These are phyloP conservation scores for Lodderomyces jiufengensis DNA, from an alignment of 1,139 yeast genomes.

Conservation along the genomic window DNA sequence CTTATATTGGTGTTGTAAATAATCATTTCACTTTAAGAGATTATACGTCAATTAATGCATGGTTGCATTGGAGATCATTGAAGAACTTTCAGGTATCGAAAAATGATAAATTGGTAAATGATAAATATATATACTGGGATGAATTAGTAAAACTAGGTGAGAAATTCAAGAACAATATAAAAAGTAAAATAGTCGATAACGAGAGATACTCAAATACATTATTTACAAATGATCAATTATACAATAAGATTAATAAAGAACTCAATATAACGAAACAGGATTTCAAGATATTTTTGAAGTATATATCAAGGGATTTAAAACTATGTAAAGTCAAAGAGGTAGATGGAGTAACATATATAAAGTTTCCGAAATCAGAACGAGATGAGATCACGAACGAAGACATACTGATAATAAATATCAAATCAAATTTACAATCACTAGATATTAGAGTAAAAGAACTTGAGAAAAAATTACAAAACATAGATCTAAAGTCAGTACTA, in stretches of 20 bases:
- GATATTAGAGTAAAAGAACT: conserved; percentile 18
- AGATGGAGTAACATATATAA: conserved; percentile 20
- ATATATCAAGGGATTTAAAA: conserved; percentile 22
- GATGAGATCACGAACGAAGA: conserved; percentile 26
- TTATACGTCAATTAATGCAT: conserved; percentile 20
- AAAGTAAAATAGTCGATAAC: conserved; percentile 11
- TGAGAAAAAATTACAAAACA: conserved; percentile 21
- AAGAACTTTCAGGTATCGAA: conserved; percentile 9
- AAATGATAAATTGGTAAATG: conserved; percentile 18
- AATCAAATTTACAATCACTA: conserved; percentile 20
- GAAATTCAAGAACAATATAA: conserved; percentile 10
- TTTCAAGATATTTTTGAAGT: conserved; percentile 22
- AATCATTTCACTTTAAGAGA: conserved; percentile 8
- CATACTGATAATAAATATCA: conserved; percentile 24
- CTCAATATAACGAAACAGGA: conserved; percentile 19
- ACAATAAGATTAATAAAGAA: conserved; percentile 13
- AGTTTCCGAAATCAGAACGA: conserved; percentile 16
- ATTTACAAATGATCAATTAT: conserved; percentile 18
- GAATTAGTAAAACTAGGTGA: conserved; percentile 17
- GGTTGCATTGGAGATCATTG: conserved; percentile 21
- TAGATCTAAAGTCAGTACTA: conserved; percentile 16
- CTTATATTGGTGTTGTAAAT: conserved; percentile 12
- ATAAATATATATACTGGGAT: conserved; percentile 27
- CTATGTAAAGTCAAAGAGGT: conserved; percentile 14
- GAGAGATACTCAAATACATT: conserved; percentile 21